Evolutionary conservation across 306 rosid species (phyloP).

Genomic region (Sicyos edulis): DNA sequence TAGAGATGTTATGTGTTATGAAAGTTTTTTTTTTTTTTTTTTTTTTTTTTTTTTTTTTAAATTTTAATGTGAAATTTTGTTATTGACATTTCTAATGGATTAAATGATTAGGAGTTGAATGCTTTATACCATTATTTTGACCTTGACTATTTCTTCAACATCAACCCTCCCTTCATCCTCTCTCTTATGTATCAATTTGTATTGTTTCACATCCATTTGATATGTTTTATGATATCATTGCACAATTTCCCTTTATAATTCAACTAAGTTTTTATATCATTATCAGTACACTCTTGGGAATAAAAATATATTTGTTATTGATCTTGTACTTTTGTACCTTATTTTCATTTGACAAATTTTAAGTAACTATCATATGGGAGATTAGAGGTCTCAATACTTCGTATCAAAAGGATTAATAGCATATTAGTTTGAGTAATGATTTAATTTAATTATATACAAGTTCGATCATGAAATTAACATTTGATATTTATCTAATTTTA

Average conservation of each 20-base stretch:
- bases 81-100: slow-evolving; percentile 15
- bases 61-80: neutral
- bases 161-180: slow-evolving; percentile 2
- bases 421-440: too few species aligned
- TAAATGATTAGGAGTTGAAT: slow-evolving; percentile 16
- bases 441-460: too few species aligned
- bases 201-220: slow-evolving; percentile 3
- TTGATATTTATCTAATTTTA: too few species aligned
- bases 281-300: neutral
- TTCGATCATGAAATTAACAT: too few species aligned
- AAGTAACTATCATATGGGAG: too few species aligned
- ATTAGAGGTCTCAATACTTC: too few species aligned
- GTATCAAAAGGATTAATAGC: too few species aligned
- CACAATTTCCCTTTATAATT: neutral
- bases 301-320: neutral
- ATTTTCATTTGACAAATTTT: neutral
- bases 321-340: neutral
- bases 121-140: slow-evolving; percentile 8
- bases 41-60: neutral
- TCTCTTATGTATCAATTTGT: neutral
- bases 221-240: too few species aligned
- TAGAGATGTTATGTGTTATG: neutral
- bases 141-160: neutral
- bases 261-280: neutral
- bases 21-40: too few species aligned